Evolutionary conservation across 1,284 basidiomycete species (phyloP).

Genomic region (Puccinia polysora): DNA sequence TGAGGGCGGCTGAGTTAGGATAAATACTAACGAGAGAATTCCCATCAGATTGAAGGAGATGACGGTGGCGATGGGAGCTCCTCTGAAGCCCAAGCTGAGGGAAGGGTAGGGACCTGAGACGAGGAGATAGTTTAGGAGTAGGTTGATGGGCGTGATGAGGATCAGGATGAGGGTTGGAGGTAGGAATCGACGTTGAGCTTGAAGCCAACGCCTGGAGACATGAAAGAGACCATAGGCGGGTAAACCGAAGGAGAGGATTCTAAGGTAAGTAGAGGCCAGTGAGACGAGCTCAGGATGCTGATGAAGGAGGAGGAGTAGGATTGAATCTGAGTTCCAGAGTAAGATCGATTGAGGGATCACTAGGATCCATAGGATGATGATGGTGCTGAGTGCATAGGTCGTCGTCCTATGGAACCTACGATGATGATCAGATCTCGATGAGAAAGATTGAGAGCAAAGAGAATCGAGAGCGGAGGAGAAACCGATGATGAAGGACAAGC

Average conservation of each 20-base stretch:
- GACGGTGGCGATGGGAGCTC: conserved; percentile 83
- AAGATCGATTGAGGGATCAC: conserved; percentile 47
- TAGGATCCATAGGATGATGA: conserved; percentile 45
- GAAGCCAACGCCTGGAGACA: conserved; percentile 69
- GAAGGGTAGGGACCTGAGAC: conserved; percentile 78
- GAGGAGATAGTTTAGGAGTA: conserved; percentile 76
- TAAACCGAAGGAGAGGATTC: conserved; percentile 71
- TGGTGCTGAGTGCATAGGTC: conserved; percentile 44
- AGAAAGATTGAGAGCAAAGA: conserved; percentile 57
- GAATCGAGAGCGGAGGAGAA: conserved; percentile 26
- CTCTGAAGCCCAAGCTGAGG: conserved; percentile 80
- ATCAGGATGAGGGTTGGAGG: conserved; percentile 81
- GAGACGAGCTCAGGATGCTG: conserved; percentile 82
- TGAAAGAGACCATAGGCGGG: conserved; percentile 69
- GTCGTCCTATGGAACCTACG: background rate
- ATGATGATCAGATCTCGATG: background rate
- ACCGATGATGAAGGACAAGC: conserved; percentile 20
- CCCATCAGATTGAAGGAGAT: conserved; percentile 79
- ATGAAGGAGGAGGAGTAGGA: conserved; percentile 70
- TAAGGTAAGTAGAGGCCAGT: conserved; percentile 71
- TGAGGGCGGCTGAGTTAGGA: background rate
- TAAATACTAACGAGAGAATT: conserved; percentile 51
- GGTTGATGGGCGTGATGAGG: conserved; percentile 79
- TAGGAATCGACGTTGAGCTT: conserved; percentile 73
- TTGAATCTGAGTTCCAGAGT: conserved; percentile 65